Evolutionary conservation across 805 yeast species (phyloP).

Genomic region (Yamadazyma ubonensis): DNA sequence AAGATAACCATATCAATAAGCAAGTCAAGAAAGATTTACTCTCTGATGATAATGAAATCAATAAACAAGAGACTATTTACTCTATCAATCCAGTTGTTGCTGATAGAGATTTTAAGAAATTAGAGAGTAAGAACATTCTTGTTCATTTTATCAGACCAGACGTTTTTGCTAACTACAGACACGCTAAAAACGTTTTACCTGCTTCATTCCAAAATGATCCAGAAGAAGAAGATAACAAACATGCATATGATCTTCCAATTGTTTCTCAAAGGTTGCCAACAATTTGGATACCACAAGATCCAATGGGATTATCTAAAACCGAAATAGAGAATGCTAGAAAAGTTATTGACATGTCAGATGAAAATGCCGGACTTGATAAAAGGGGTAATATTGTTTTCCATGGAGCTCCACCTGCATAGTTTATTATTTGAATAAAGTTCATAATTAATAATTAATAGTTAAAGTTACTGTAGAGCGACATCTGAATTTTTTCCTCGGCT

Average conservation of each 20-base stretch:
- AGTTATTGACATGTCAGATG: constrained; percentile 64
- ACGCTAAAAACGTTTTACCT: constrained; percentile 35
- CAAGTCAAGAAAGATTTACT: constrained; percentile 22
- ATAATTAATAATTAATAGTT: constrained; percentile 4
- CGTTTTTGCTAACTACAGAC: constrained; percentile 48
- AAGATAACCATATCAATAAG: constrained; percentile 19
- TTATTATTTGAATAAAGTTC: not conserved
- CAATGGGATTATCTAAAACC: constrained; percentile 70
- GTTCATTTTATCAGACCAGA: constrained; percentile 59
- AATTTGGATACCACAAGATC: constrained; percentile 93
- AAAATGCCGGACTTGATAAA: constrained; percentile 53
- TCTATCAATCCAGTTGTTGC: constrained; percentile 58
- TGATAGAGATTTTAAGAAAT: constrained; percentile 54
- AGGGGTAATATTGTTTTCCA: constrained; percentile 32
- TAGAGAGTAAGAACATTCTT: constrained; percentile 40
- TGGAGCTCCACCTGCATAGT: constrained; percentile 26
- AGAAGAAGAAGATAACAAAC: constrained; percentile 44
- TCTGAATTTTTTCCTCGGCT: constrained; percentile 3
- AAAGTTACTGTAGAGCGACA: not conserved
- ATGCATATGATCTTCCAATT: constrained; percentile 78
- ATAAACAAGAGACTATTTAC: constrained; percentile 12
- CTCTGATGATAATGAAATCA: constrained; percentile 14
- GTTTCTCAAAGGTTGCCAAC: constrained; percentile 65
- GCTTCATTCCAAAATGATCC: constrained; percentile 34
- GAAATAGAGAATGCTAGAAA: constrained; percentile 57